These are phyloP conservation scores for Xylaria telfairii DNA, from an alignment of 495 filamentous ascomycete genomes.

Conservation along the genomic window DNA sequence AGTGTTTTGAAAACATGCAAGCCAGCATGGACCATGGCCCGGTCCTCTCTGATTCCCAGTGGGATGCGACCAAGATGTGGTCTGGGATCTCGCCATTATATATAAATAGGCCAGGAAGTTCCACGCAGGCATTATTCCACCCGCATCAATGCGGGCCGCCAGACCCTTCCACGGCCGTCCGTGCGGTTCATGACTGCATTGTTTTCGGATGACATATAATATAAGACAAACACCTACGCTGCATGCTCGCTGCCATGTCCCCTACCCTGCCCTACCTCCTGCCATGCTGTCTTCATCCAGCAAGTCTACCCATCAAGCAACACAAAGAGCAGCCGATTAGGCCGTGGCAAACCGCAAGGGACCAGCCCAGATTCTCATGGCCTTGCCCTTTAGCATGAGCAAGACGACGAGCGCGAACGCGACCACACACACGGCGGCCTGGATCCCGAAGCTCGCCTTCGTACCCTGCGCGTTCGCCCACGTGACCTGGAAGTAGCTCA, in stretches of 20 bases:
- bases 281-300: background rate
- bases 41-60: background rate
- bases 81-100: background rate
- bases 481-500: constrained; percentile 56
- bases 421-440: constrained; percentile 51
- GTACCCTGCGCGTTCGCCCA: constrained; percentile 47
- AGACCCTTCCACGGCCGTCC: background rate
- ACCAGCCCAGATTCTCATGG: constrained; percentile 43
- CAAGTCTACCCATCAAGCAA: background rate
- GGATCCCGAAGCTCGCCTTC: constrained; percentile 54
- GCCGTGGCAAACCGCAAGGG: constrained; percentile 35
- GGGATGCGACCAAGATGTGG: too few species aligned
- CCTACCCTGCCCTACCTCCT: background rate
- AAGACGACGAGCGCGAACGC: constrained; percentile 50
- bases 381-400: constrained; percentile 55
- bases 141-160: background rate
- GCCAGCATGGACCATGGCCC: background rate
- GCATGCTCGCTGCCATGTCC: background rate
- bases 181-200: background rate
- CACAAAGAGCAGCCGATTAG: background rate
- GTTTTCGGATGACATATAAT: background rate
- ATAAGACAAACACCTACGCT: background rate
- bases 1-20: background rate
- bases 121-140: background rate
- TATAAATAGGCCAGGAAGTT: background rate